These are phyloP conservation scores for Ajuga reptans DNA, from an alignment of 305 asterid species.

Conservation along the genomic window DNA sequence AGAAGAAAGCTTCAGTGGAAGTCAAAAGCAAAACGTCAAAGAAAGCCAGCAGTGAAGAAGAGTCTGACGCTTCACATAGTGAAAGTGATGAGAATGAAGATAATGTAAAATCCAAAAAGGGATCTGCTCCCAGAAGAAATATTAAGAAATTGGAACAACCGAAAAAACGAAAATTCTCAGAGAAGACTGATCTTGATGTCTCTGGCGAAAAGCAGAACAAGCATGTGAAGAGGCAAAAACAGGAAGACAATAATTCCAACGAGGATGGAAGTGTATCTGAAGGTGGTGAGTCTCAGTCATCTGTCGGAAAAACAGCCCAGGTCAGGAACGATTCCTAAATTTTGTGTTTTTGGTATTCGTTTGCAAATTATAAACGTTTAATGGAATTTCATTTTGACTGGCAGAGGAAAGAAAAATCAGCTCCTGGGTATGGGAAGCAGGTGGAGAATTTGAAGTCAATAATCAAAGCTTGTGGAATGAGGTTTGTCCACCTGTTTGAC, in stretches of 20 bases:
- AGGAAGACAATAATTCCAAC: slow-evolving; percentile 40
- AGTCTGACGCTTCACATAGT: slow-evolving; percentile 29
- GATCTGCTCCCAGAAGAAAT: slow-evolving; percentile 33
- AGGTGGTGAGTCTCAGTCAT: slow-evolving; percentile 45
- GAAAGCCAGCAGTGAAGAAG: slow-evolving; percentile 33
- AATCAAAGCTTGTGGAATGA: slow-evolving; percentile 93
- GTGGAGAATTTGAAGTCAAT: slow-evolving; percentile 81
- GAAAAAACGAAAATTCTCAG: slow-evolving; percentile 57
- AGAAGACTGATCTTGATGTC: slow-evolving; percentile 32
- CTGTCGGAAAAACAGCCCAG: slow-evolving; percentile 44
- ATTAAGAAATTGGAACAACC: slow-evolving; percentile 37
- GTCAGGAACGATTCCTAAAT: slow-evolving; percentile 28
- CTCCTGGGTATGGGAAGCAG: slow-evolving; percentile 57
- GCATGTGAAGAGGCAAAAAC: slow-evolving; percentile 36
- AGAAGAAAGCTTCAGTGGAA: slow-evolving; percentile 36
- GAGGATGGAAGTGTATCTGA: slow-evolving; percentile 49
- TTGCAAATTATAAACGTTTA: background rate
- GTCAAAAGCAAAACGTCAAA: slow-evolving; percentile 29
- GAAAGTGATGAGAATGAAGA: slow-evolving; percentile 37
- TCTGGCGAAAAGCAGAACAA: slow-evolving; percentile 47
- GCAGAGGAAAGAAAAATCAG: slow-evolving; percentile 57
- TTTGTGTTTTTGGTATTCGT: background rate
- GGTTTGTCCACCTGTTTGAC: slow-evolving; percentile 38
- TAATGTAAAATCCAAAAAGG: slow-evolving; percentile 38
- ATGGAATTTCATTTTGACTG: slow-evolving; percentile 24